These are phyloP conservation scores for Cyclospora cayetanensis DNA, from an alignment of 169 alveolate species.

Conservation along the genomic window DNA sequence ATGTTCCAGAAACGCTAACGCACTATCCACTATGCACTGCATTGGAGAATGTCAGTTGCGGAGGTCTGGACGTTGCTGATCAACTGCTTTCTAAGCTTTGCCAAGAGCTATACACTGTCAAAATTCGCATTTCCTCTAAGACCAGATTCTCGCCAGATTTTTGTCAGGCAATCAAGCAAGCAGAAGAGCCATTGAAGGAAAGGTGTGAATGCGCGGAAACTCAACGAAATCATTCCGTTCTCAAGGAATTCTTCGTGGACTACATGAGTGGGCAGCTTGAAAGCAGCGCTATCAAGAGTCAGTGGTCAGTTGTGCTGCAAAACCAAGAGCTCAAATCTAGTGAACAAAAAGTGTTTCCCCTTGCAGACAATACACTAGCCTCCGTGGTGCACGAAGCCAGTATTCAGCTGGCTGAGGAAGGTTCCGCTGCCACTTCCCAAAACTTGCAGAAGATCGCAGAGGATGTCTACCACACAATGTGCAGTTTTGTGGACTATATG, in stretches of 20 bases:
- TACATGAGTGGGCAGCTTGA: not conserved
- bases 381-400: not conserved
- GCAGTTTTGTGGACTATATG: slow-evolving; percentile 10
- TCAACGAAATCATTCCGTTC: not conserved
- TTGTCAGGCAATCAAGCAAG: not conserved
- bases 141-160: not conserved
- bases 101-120: not conserved
- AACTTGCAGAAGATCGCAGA: not conserved
- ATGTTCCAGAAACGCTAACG: not conserved
- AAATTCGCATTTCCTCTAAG: not conserved
- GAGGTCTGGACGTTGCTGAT: not conserved
- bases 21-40: slow-evolving; percentile 15
- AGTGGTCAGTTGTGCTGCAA: not conserved
- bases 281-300: not conserved
- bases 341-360: not conserved
- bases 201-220: not conserved
- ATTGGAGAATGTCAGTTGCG: not conserved
- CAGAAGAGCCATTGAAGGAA: not conserved
- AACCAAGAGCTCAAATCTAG: not conserved
- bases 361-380: not conserved
- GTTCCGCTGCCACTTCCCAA: not conserved
- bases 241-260: not conserved
- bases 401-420: not conserved
- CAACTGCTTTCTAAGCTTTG: not conserved
- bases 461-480: not conserved